These are phyloP conservation scores for Flaveria linearis DNA, from an alignment of 129 eudicot genomes.

Conservation along the genomic window DNA sequence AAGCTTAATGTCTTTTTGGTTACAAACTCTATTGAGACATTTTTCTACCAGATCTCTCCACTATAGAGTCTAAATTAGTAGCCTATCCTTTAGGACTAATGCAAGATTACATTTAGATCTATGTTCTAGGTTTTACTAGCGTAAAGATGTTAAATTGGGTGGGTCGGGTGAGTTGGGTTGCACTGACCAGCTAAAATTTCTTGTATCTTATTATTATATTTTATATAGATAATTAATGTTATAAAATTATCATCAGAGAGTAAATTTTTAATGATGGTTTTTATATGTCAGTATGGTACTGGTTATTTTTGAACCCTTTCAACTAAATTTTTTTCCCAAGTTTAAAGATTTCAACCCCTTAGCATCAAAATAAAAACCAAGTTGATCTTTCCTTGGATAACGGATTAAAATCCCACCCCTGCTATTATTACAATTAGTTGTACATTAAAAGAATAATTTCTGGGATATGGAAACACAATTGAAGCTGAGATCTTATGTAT, in stretches of 20 bases:
- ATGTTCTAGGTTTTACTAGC: neutral
- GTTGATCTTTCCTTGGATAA: neutral
- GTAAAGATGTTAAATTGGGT: constrained; percentile 1
- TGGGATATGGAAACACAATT: neutral
- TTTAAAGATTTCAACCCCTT: neutral
- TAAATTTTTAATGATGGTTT: neutral
- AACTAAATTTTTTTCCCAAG: neutral
- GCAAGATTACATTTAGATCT: neutral
- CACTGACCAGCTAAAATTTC: neutral
- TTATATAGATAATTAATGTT: neutral
- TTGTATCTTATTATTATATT: neutral
- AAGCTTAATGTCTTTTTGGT: neutral
- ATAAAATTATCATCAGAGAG: neutral
- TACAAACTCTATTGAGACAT: neutral
- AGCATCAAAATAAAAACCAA: constrained; percentile 6
- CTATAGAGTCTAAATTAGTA: neutral
- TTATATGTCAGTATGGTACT: neutral
- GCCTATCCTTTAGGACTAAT: neutral
- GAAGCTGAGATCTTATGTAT: neutral
- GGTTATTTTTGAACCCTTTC: neutral
- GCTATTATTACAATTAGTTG: constrained; percentile 2
- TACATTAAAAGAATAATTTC: constrained; percentile 1
- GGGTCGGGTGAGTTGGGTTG: neutral
- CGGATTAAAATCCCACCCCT: neutral
- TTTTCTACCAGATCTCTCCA: neutral